Evolutionary conservation across 2,329 filamentous ascomycete genomes (phyloP), one percentile per base, ranked within the genome.

Genomic region (Aspergillus ochraceoroseus): DNA sequence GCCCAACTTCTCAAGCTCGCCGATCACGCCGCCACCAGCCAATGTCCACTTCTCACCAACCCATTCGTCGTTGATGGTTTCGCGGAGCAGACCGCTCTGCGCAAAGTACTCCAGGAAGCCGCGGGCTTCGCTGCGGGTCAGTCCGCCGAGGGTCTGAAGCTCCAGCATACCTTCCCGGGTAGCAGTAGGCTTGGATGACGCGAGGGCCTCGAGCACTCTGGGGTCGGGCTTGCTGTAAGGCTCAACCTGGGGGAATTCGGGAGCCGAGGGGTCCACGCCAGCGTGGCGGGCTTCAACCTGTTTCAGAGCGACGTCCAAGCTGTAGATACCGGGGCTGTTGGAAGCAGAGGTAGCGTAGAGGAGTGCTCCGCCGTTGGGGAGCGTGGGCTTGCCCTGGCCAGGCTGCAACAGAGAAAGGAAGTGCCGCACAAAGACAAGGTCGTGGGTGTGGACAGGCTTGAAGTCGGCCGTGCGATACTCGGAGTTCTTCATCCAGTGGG

Each of bases 31-130:
- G 55, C 84, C 80, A 14, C 87, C 87, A 33, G 82, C 80, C 53
- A 95, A 61, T 33, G 80, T 81, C 88, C 89, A 94, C 69, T 87
- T 86, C 73, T 94, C 85, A 14, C 76, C 73, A 23, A 95, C 83
- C 47, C 76, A 73, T 48, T 70, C 71, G 58, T 89, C 81, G 55
- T 85, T 82, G 34, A 95, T 74, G 31, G 71, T 73, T 46, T 77
- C 72, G 49, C 85, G 77, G 58, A 94, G 62, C 60, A 95, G 72
- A 8, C 90, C 92, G 63, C 87, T 94, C 23, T 79, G 80, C 4
- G 87, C 88, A 74, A 90, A 96, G 69, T 95, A 96, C 70, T 95
- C 88, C 80, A 96, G 83, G 53, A 94, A 71, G 1, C 80, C 75
- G 44, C 83, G 77, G 7, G 86, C 81, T 67, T 96, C 90, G 2